Base-by-base conservation (phyloP, 345 rosid species). In the Ceriops tagal region DNA sequence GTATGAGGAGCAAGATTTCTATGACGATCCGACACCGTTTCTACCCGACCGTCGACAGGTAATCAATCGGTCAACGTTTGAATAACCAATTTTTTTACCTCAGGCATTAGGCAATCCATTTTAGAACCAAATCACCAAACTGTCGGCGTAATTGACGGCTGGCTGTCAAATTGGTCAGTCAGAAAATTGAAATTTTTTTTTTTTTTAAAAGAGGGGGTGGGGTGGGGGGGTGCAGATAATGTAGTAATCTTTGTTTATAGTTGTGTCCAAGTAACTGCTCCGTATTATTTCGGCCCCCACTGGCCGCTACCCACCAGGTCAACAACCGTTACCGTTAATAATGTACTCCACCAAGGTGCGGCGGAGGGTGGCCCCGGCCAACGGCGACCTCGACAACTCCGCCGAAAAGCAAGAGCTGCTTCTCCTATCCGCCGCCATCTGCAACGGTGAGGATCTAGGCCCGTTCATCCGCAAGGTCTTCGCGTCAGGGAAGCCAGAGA, bases 371-470 rank as follows among this genome's bases (percentile, higher is more conserved):
- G 85, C 70, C 47, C 88, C 92, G 32, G 24, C 81, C 47, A 61
- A 79, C 65, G 87, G 81, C 34, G 82, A 75, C 65, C 83, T 79
- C 46, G 87, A 83, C 9, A 93, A 91, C 77, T 83, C 98, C 1
- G 92, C 86, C 61, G 97, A 89, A 43, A 93, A 89, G 75, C 84
- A 83, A 51, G 98, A 93, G 65, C 96, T 84, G 60, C 82, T 89
- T 64, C 82, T 91, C 74, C 90, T 93, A 13, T 93, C 97, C 20
- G 85, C 96, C 53, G 96, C 96, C 76, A 83, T 93, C 74, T 88
- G 89, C 83, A 92, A 93, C 88, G 92, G 90, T 46, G 97, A 93
- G 68, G 98, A 93, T 78, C 78, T 93, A 9, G 96, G 96, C 10
- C 89, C 98, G 1, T 93, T 91, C 78, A 85, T 91, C 65, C 89